Percentiles rank a stretch among this genome's conserved stretches.
phyloP scores from a whole-genome alignment of 1,284 basidiomycete species.

The Melanopsichium pennsylvanicum region DNA sequence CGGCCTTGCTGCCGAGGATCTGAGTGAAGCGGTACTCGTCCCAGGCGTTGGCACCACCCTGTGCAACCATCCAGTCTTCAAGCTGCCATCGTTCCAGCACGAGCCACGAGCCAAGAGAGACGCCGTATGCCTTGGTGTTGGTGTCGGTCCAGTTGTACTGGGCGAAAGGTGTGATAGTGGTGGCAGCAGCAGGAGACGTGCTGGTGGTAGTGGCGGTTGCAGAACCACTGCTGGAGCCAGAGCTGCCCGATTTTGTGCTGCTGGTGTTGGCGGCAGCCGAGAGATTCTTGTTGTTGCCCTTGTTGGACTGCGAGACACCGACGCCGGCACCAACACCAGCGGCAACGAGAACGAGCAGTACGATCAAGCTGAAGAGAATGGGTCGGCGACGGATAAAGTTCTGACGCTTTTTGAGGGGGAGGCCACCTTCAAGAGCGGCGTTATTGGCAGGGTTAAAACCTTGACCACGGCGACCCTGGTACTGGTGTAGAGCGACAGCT shows the following conservation, averaged over 20 bases:
- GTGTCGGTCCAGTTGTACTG: conserved; percentile 61
- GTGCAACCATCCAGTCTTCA: conserved; percentile 66
- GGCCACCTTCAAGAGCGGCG: conserved; percentile 12
- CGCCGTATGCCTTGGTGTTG: conserved; percentile 61
- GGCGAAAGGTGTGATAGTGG: conserved; percentile 48
- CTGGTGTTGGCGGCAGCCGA: conserved; percentile 1
- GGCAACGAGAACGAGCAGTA: conserved; percentile 38
- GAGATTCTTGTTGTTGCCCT: conserved; percentile 40
- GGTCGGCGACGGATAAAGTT: conserved; percentile 34
- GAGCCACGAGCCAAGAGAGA: conserved; percentile 63
- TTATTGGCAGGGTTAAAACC: conserved; percentile 40
- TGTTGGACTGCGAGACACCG: conserved; percentile 22
- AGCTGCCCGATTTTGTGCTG: conserved; percentile 5
- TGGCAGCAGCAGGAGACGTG: conserved; percentile 9
- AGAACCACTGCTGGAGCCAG: conserved; percentile 5
- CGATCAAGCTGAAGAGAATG: conserved; percentile 30
- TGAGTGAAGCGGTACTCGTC: conserved; percentile 66
- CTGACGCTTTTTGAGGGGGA: conserved; percentile 9
- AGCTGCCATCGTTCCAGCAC: conserved; percentile 66
- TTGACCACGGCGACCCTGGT: conserved; percentile 31
- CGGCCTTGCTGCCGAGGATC: conserved; percentile 52
- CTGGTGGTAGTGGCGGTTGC: conserved; percentile 1
- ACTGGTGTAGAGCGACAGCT: conserved; percentile 16
- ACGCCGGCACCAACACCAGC: conserved; percentile 47
- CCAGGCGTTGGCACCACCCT: conserved; percentile 60